Percentiles rank a stretch among this genome's conserved stretches.
These are phyloP conservation scores for Pythium aquatile DNA, from an alignment of 352 stramenopile species.

Conservation along the genomic window DNA sequence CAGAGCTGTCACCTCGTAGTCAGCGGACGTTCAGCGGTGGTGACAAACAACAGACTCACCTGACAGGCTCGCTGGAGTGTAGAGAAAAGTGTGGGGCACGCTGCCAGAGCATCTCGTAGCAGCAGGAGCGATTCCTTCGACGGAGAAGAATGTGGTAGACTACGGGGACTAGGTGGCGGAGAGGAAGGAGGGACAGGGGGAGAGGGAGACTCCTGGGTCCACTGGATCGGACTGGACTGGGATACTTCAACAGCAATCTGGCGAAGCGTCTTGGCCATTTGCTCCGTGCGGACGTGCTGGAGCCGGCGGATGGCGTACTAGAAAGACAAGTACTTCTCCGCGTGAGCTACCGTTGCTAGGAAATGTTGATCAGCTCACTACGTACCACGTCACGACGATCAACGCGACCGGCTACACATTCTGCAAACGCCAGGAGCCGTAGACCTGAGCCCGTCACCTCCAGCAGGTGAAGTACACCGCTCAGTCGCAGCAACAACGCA, in stretches of 20 bases:
- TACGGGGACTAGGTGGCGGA: neutral
- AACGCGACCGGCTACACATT: conserved; percentile 6
- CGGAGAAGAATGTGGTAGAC: neutral
- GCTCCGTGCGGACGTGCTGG: conserved; percentile 27
- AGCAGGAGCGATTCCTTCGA: neutral
- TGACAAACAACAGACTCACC: conserved; percentile 4
- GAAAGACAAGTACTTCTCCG: neutral
- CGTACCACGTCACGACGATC: conserved; percentile 18
- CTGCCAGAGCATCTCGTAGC: neutral
- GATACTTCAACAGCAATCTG: conserved; percentile 39
- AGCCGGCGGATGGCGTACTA: conserved; percentile 54
- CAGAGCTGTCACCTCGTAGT: neutral
- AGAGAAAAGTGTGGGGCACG: neutral
- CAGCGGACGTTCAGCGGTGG: no score
- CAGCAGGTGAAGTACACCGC: conserved; percentile 27
- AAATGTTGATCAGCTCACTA: neutral
- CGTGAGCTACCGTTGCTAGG: neutral
- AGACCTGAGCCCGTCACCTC: conserved; percentile 25
- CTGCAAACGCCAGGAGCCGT: conserved; percentile 19
- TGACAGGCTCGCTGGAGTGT: conserved; percentile 14
- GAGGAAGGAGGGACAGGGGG: neutral
- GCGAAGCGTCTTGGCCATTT: conserved; percentile 28
- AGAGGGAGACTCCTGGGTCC: conserved; percentile 11
- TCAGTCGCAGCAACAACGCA: conserved; percentile 26
- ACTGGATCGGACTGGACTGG: conserved; percentile 34